Evolutionary conservation across 257 asterid species (phyloP).

Genomic region (Solanum virginianum): DNA sequence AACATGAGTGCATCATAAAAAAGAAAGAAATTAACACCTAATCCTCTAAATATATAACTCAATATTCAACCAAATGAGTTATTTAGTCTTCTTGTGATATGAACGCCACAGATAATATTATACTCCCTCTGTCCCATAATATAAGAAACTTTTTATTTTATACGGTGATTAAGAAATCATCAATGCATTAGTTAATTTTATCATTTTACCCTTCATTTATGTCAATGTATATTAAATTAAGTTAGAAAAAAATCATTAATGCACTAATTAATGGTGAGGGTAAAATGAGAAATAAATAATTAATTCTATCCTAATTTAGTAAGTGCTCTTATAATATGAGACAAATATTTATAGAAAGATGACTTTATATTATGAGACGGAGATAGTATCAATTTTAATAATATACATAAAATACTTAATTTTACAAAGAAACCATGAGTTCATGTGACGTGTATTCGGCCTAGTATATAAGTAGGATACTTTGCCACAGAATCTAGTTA

Average conservation of each 20-base stretch:
- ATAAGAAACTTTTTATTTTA: too few relatives aligned
- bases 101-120: background rate
- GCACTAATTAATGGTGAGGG: too few relatives aligned
- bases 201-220: too few relatives aligned
- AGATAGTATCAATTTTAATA: background rate
- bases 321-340: too few relatives aligned
- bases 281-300: too few relatives aligned
- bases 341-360: too few relatives aligned
- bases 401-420: background rate
- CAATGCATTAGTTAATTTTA: too few relatives aligned
- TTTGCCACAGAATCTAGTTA: slow-evolving; percentile 4
- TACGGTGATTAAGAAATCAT: too few relatives aligned
- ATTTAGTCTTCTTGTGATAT: background rate
- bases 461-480: background rate
- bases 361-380: accelerated
- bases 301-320: too few relatives aligned
- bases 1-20: background rate
- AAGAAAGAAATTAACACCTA: background rate
- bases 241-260: too few relatives aligned
- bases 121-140: background rate
- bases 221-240: too few relatives aligned
- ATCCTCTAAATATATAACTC: background rate
- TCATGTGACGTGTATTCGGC: background rate
- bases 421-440: background rate
- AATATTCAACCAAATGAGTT: background rate